These are phyloP conservation scores for Pseudogymnoascus sp. DNA, from an alignment of 2,329 filamentous ascomycete species.

Conservation along the genomic window DNA sequence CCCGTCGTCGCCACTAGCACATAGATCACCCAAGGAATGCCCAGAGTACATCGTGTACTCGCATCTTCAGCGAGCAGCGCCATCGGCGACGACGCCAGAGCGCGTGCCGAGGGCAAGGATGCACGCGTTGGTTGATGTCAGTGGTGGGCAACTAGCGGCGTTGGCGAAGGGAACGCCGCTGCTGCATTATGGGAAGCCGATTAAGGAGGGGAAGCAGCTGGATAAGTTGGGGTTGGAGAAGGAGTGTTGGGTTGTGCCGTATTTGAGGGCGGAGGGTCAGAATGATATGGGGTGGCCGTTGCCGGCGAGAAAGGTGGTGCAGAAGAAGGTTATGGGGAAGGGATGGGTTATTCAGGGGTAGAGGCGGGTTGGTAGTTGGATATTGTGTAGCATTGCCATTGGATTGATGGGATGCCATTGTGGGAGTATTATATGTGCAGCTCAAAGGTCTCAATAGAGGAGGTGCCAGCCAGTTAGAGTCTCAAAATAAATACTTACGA, in stretches of 20 bases:
- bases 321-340: constrained; percentile 62
- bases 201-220: constrained; percentile 64
- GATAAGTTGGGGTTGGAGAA: constrained; percentile 41
- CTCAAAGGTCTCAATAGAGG: not conserved
- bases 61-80: constrained; percentile 64
- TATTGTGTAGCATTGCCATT: not conserved
- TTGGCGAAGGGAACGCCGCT: constrained; percentile 80
- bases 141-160: constrained; percentile 63
- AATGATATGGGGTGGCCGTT: constrained; percentile 73
- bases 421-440: not conserved
- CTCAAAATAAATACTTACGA: not conserved
- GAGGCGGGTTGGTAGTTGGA: not conserved
- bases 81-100: constrained; percentile 36
- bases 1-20: constrained; percentile 70
- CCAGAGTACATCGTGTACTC: constrained; percentile 84
- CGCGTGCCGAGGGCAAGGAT: constrained; percentile 71
- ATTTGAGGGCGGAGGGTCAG: constrained; percentile 58
- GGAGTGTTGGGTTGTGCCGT: constrained; percentile 78
- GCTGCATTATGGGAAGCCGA: constrained; percentile 77
- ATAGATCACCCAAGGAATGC: constrained; percentile 60
- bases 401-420: not conserved
- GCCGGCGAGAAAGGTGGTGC: constrained; percentile 74
- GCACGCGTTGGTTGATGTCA: constrained; percentile 76
- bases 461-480: not conserved
- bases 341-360: constrained; percentile 53